Percentiles rank a stretch among this genome's conserved stretches.
These are phyloP conservation scores for Fragaria nilgerrensis DNA, from an alignment of 306 rosid genomes.

Conservation along the genomic window DNA sequence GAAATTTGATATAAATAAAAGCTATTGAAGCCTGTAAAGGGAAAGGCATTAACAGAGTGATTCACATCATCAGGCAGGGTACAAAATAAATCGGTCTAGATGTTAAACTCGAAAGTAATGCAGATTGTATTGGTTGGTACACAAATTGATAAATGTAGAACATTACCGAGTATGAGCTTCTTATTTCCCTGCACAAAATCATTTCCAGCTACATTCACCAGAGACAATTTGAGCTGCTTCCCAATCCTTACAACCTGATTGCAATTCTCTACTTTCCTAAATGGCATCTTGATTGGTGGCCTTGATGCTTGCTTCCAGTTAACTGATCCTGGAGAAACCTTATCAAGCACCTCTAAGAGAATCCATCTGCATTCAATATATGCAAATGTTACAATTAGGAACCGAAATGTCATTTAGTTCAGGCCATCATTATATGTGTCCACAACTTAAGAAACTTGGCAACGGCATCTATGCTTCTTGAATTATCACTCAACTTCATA, in stretches of 20 bases:
- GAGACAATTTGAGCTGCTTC: constrained; percentile 67
- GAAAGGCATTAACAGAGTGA: not conserved
- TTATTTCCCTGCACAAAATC: constrained; percentile 99
- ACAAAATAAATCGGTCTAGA: not conserved
- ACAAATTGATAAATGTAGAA: not conserved
- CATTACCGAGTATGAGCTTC: constrained; percentile 92
- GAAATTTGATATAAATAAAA: not conserved
- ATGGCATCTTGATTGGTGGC: constrained; percentile 98
- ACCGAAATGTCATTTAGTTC: not conserved
- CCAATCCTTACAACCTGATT: constrained; percentile 81
- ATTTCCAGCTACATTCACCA: constrained; percentile 87
- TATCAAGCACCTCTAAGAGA: constrained; percentile 91
- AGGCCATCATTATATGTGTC: not conserved
- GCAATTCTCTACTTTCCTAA: constrained; percentile 95
- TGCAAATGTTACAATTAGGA: not conserved
- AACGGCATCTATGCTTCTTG: not conserved
- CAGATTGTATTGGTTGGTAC: not conserved
- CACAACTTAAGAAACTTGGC: not conserved
- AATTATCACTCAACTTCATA: not conserved
- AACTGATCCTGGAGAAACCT: constrained; percentile 77
- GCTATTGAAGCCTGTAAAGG: not conserved
- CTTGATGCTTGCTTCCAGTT: constrained; percentile 91
- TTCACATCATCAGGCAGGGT: not conserved
- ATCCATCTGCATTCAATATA: constrained; percentile 55
- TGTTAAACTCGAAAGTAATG: not conserved